Conservation (phyloP, 768 basidiomycete genomes). For the Agaricus subrufescens region DNA sequence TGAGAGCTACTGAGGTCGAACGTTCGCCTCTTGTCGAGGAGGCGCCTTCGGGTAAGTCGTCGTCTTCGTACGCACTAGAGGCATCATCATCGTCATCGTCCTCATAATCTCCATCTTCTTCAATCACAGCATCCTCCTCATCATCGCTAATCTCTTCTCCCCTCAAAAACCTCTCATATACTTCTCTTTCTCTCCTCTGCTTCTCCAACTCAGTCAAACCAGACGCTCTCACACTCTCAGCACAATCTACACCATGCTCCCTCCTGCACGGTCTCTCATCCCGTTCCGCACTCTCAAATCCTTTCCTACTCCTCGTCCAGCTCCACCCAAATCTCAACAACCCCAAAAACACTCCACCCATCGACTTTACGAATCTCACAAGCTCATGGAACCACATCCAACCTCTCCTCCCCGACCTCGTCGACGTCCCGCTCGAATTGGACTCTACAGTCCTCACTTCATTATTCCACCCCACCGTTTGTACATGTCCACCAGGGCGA, state of each 20-base stretch:
- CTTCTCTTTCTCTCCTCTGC: slow-evolving; percentile 27
- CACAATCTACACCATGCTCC: neutral
- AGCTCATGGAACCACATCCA: slow-evolving; percentile 16
- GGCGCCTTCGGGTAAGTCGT: slow-evolving; percentile 11
- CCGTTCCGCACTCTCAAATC: slow-evolving; percentile 16
- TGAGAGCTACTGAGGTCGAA: neutral
- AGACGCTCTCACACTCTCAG: neutral
- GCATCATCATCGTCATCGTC: slow-evolving; percentile 22
- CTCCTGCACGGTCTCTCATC: slow-evolving; percentile 14
- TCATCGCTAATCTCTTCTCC: slow-evolving; percentile 50
- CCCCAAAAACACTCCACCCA: slow-evolving; percentile 5
- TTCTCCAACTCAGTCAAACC: slow-evolving; percentile 14
- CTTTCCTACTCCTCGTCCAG: slow-evolving; percentile 6
- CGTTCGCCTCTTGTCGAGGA: neutral
- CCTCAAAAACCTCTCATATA: slow-evolving; percentile 55
- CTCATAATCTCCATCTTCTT: slow-evolving; percentile 25
- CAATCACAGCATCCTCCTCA: slow-evolving; percentile 27
- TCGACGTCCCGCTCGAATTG: slow-evolving; percentile 12
- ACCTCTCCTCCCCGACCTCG: slow-evolving; percentile 27
- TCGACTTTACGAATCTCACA: neutral
- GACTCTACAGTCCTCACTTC: slow-evolving; percentile 5
- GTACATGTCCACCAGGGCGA: neutral
- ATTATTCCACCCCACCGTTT: slow-evolving; percentile 7
- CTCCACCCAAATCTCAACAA: slow-evolving; percentile 5
- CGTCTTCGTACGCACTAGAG: slow-evolving; percentile 16